Evolutionary conservation across 129 eudicot genomes (phyloP).

Genomic region (Saussurea involucrata): DNA sequence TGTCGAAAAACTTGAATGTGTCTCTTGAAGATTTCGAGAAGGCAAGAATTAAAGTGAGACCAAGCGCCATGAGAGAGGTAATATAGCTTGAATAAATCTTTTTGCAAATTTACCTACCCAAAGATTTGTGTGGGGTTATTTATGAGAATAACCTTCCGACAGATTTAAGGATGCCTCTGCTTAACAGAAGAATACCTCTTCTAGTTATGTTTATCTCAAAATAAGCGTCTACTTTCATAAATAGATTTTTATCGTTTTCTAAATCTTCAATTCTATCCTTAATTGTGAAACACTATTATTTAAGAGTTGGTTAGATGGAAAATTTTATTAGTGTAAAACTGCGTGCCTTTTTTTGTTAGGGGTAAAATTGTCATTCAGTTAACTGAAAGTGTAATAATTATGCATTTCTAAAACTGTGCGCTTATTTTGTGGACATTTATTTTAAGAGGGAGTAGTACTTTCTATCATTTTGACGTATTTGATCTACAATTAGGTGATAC

Average conservation of each 20-base stretch:
- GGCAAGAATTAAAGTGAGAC: slow-evolving; percentile 81
- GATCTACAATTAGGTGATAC: slow-evolving; percentile 54
- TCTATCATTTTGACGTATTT: slow-evolving; percentile 9
- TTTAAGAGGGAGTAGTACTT: background rate
- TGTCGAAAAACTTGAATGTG: slow-evolving; percentile 35
- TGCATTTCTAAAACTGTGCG: background rate
- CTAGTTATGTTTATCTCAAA: too few species aligned
- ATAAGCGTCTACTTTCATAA: background rate
- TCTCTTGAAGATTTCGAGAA: slow-evolving; percentile 71
- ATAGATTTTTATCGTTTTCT: background rate
- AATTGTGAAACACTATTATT: background rate
- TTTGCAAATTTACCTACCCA: background rate
- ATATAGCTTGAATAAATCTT: background rate
- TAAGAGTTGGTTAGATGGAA: background rate
- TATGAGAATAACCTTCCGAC: background rate
- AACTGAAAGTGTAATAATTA: background rate
- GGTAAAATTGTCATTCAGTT: background rate
- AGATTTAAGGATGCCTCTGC: background rate
- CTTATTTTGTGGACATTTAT: background rate
- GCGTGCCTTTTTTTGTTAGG: background rate
- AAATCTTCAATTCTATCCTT: background rate
- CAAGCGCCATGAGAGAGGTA: slow-evolving; percentile 99
- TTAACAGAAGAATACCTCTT: too few species aligned
- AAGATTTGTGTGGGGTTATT: background rate
- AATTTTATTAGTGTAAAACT: background rate